A percentile compares a stretch with the other conserved stretches of the same genome.
phyloP scores from a whole-genome alignment of 305 asterid species.

The Solanum hybrid region DNA sequence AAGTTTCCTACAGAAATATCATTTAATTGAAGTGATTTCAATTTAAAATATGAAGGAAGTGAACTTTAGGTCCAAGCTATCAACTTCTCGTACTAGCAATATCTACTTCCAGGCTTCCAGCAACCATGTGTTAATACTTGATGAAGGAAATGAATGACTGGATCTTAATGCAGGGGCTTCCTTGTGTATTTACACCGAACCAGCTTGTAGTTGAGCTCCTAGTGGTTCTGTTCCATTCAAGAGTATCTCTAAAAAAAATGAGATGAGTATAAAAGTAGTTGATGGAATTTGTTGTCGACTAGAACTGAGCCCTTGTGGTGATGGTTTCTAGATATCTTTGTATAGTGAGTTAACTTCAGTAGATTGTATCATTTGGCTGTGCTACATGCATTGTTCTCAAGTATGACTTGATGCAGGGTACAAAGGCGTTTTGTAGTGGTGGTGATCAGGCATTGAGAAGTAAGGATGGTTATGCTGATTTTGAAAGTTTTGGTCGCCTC shows the following conservation, averaged over 20 bases:
- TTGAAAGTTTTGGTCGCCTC: slow-evolving; percentile 71
- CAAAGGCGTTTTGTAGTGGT: slow-evolving; percentile 81
- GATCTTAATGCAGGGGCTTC: neutral
- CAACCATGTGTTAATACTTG: neutral
- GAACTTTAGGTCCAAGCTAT: neutral
- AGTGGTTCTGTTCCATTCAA: neutral
- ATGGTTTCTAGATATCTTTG: neutral
- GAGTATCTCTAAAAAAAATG: neutral
- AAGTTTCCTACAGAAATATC: neutral
- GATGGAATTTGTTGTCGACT: neutral
- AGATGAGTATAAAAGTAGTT: neutral
- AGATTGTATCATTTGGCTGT: neutral
- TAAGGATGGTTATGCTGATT: slow-evolving; percentile 74
- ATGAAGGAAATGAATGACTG: neutral
- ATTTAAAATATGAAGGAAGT: neutral
- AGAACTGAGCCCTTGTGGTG: neutral
- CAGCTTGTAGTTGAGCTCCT: neutral
- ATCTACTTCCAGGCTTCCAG: neutral
- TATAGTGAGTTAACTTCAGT: neutral
- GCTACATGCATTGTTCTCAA: neutral
- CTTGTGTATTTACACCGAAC: neutral
- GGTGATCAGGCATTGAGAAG: slow-evolving; percentile 89
- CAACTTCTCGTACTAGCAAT: neutral
- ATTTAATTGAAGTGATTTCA: neutral
- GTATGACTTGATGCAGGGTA: slow-evolving; percentile 42